Evolutionary conservation across 2,329 filamentous ascomycete species (phyloP), one percentile per base, ranked within the genome.

Genomic region (Trichoderma guizhouense): DNA sequence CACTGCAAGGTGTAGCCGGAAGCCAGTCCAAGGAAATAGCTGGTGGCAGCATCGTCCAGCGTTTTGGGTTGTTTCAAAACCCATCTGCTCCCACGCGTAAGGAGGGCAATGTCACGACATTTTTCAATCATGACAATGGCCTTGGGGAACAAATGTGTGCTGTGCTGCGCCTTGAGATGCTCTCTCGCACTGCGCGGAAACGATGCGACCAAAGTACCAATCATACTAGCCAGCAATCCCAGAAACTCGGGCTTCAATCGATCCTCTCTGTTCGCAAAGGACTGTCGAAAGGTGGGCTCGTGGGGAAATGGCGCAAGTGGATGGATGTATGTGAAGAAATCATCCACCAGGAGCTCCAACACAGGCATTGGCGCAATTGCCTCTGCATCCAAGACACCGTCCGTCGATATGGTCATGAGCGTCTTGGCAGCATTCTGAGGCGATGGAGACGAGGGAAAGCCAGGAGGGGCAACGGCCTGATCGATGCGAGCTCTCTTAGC

Each of bases 301-400:
- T 95, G 92, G 0, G 92, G 92, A 71, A 95, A 94, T 0, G 92
- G 92, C 72, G 88, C 89, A 9, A 95, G 85, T 1, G 92, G 92
- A 76, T 94, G 91, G 68, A 94, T 91, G 79, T 94, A 94, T 21
- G 91, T 93, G 81, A 94, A 95, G 85, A 93, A 95, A 82, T 95
- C 92, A 79, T 94, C 91, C 71, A 95, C 88, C 18, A 94, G 84
- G 2, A 91, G 85, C 76, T 91, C 87, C 67, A 95, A 83, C 12
- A 91, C 89, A 8, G 88, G 87, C 79, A 91, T 85, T 0, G 92
- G 90, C 53, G 91, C 92, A 73, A 95, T 94, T 2, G 88, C 84
- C 78, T 95, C 92, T 62, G 90, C 88, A 72, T 89, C 87, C 15
- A 89, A 78, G n/a, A 81, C 78, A 32, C 76, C 77, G n/a, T 79